A percentile compares a stretch with the other conserved stretches of the same genome.
These are phyloP conservation scores for Calonectria pteridis DNA, from an alignment of 2,329 filamentous ascomycete genomes.

Conservation along the genomic window DNA sequence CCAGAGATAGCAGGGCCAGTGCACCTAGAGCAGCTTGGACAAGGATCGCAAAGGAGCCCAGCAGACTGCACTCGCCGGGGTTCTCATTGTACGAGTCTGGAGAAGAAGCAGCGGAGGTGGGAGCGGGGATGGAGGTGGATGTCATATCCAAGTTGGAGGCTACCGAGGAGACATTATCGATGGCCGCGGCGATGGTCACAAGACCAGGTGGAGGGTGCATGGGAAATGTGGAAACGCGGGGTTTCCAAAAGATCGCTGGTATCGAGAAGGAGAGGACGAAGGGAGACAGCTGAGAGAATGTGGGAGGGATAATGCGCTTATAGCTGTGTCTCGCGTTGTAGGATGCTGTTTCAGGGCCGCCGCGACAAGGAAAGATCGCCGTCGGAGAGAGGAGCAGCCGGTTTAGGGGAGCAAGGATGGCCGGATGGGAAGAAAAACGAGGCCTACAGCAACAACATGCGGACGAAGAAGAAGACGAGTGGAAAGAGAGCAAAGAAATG, in stretches of 20 bases:
- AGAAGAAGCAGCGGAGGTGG: slow-evolving; percentile 44
- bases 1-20: slow-evolving; percentile 85
- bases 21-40: slow-evolving; percentile 89
- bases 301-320: neutral
- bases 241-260: slow-evolving; percentile 12
- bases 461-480: neutral
- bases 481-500: neutral
- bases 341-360: slow-evolving; percentile 21
- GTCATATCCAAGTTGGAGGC: slow-evolving; percentile 42
- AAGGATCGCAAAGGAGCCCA: slow-evolving; percentile 91
- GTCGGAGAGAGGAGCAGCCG: slow-evolving; percentile 14
- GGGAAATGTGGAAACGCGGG: slow-evolving; percentile 5
- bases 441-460: neutral
- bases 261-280: neutral
- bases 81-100: slow-evolving; percentile 55
- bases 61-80: slow-evolving; percentile 84
- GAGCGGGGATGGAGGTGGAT: slow-evolving; percentile 46
- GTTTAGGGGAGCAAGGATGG: neutral
- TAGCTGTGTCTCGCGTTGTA: slow-evolving; percentile 5
- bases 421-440: neutral
- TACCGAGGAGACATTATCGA: slow-evolving; percentile 41
- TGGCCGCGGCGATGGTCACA: slow-evolving; percentile 31
- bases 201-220: slow-evolving; percentile 42
- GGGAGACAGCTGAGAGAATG: neutral
- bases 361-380: slow-evolving; percentile 23